A percentile compares a stretch with the other conserved stretches of the same genome.
Conservation (phyloP, 441 rosid genomes). For the Erysimum cheiri region DNA sequence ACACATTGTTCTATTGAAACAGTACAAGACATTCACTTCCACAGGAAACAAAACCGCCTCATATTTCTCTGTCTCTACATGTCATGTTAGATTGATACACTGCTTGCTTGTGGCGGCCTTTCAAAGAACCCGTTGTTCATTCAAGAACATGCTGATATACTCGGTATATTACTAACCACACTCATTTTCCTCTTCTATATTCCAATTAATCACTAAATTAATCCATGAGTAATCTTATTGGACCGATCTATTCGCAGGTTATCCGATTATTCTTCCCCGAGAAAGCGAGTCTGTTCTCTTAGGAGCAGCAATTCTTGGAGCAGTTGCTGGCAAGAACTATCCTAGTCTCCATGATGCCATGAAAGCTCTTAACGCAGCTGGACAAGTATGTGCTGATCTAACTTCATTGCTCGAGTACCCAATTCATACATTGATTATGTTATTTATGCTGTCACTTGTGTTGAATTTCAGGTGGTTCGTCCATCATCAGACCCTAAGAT, state of each 20-base stretch:
- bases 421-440: constrained; percentile 10
- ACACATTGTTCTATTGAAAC: neutral
- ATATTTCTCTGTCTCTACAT: constrained; percentile 23
- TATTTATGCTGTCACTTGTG: neutral
- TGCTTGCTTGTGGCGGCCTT: constrained; percentile 95
- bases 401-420: neutral
- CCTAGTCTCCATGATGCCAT: constrained; percentile 72
- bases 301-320: constrained; percentile 96
- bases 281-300: constrained; percentile 91
- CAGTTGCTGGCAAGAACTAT: constrained; percentile 82
- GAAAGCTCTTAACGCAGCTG: constrained; percentile 87
- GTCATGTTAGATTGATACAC: constrained; percentile 71
- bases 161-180: constrained; percentile 53
- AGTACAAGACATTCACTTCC: constrained; percentile 1
- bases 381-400: constrained; percentile 59
- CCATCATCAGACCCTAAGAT: constrained; percentile 79
- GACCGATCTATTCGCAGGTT: constrained; percentile 54
- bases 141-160: constrained; percentile 89
- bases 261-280: constrained; percentile 82
- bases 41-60: constrained; percentile 1
- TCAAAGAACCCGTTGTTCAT: constrained; percentile 76
- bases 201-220: neutral
- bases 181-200: constrained; percentile 12
- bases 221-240: neutral
- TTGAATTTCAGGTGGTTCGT: constrained; percentile 64